These are phyloP conservation scores for Diaporthe destruens DNA, from an alignment of 2,329 filamentous ascomycete species.

Conservation along the genomic window DNA sequence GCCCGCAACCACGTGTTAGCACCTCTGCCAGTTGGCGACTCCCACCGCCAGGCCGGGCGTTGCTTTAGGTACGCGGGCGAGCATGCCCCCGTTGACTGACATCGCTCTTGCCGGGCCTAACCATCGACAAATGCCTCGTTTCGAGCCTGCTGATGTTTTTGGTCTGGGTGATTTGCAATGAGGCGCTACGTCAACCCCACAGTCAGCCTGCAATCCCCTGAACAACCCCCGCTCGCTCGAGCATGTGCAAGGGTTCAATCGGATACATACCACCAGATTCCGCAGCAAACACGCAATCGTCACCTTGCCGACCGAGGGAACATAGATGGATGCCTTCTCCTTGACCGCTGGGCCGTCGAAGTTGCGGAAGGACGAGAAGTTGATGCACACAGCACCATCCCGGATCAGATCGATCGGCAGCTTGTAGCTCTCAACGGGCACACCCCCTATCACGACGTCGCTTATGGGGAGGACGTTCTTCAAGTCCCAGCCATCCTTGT, in stretches of 20 bases:
- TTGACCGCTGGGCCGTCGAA: conserved; percentile 88
- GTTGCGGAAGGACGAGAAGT: conserved; percentile 96
- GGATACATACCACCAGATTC: conserved; percentile 81
- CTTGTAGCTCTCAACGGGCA: conserved; percentile 90
- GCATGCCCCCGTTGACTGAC: not conserved
- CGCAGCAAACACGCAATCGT: conserved; percentile 92
- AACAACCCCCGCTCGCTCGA: not conserved
- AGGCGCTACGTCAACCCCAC: conserved; percentile 55
- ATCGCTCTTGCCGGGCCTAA: conserved; percentile 42
- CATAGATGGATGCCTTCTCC: conserved; percentile 96
- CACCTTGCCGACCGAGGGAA: conserved; percentile 96
- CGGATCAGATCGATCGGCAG: conserved; percentile 85
- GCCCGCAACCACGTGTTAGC: not conserved
- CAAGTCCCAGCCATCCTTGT: conserved; percentile 83
- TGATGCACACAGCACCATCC: conserved; percentile 97
- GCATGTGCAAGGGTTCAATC: conserved; percentile 45
- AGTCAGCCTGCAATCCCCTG: not conserved
- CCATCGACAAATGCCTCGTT: conserved; percentile 58
- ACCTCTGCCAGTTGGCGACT: not conserved
- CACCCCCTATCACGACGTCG: conserved; percentile 94
- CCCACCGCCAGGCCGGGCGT: not conserved
- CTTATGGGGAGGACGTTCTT: conserved; percentile 87
- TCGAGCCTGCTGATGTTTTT: conserved; percentile 54
- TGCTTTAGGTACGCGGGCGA: not conserved
- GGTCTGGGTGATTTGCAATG: conserved; percentile 61